Evolutionary conservation across 2,329 filamentous ascomycete species (phyloP), one percentile per base, ranked within the genome.

Genomic region (Paramyrothecium roridum): DNA sequence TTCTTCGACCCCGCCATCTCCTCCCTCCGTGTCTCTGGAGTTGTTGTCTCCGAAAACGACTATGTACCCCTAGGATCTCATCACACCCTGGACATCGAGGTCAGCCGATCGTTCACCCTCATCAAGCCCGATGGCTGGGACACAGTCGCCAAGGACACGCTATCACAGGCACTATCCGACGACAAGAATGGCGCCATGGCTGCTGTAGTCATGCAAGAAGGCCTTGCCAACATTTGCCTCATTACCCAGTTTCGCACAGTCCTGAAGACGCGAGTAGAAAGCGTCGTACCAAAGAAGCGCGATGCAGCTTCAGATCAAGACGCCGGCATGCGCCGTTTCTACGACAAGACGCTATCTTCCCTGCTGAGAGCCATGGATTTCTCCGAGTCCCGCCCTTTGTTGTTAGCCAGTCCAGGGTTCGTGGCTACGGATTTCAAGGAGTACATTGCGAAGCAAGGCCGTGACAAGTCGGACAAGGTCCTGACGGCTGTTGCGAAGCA

Each of bases 171-270:
- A 1, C 81, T 93, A 16, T 87, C 90, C 63, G 85, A 90, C 62
- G 88, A 91, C 61, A 87, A 88, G 65, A 86, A 89, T 58, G 92
- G 91, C 1, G 89, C 93, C 58, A 82, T 96, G 19, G 91, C 92
- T 54, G 93, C 95, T 0, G 88, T 98, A 1, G 90, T 98, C 22
- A 93, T 99, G 89, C 90, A 96, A 65, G 93, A 98, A 65, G 89
- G 90, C 17, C 72, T 90, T 17, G 89, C 91, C 55, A 91, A 93
- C 70, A 89, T 95, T 60, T 93, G 90, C 70, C 80, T 93, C 21
- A 89, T 95, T 54, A 93, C 89, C 3, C 86, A 91, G 66, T 87
- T 88, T 70, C 88, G 91, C 63, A 93, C 90, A 3, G 81, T 93
- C 26, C 73, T 92, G 54, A 87, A 90, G 62, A 68, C 72, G 50